Evolutionary conservation across 352 stramenopile genomes (phyloP), one percentile per base, ranked within the genome.

Genomic region (Pythium pyrilobum): DNA sequence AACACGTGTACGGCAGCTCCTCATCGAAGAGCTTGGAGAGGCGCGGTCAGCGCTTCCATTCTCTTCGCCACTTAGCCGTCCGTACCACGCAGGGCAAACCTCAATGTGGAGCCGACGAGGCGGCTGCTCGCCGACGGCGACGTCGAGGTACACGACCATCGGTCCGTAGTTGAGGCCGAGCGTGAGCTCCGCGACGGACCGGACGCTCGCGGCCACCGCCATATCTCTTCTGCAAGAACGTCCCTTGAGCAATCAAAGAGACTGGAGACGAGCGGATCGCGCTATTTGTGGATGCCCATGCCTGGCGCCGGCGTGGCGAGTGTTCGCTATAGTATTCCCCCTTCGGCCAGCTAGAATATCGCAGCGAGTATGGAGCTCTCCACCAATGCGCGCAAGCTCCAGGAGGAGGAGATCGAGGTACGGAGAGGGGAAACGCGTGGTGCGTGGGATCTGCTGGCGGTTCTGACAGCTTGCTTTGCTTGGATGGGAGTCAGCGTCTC

Each of bases 101-200:
- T 91, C 81, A 43, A 91, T 86, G 48, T 77, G 72, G 18, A 91
- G 62, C 18, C 77, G 74, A 21, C 81, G 67, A 32, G 74, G 52
- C 4, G 74, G 74, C 23, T 77, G 52, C 48, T 78, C 67, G 1
- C 47, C 81, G 42, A 87, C 74, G 10, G 64, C 54, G 49, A 91
- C 29, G 49, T 88, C 78, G 25, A 91, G 53, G 51, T 77, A 89
- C 48, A 91, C 78, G 20, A 91, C 41, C 23, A 74, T 68, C 0
- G 80, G 66, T 2, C 78, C 76, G 1, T 47, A 46, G 10, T 52
- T 52, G 3, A 49, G 59, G 5, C 66, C 69, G 23, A 86, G 23
- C 1, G 50, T 59, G 48, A 88, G 85, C 41, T 84, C 74, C 12
- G 77, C 59, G 15, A 71, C 52, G 18, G 50, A 69, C 56, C 83